phyloP scores from a whole-genome alignment of 352 stramenopile genomes.

The Pythium aphanidermatum region DNA sequence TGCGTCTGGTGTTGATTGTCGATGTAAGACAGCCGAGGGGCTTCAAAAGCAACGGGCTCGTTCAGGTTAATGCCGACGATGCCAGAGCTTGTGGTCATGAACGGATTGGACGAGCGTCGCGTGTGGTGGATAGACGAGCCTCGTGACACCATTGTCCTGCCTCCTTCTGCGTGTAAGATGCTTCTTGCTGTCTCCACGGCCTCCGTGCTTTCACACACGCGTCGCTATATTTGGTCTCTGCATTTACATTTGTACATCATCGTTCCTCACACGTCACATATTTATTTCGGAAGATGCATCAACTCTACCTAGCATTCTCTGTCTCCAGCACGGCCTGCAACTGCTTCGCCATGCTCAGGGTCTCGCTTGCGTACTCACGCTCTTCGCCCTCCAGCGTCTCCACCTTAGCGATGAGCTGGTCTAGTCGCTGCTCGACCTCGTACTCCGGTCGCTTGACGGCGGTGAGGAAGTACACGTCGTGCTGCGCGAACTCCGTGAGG shows the following conservation, averaged over 20 bases:
- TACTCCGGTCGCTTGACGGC: conserved; percentile 48
- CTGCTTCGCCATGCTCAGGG: conserved; percentile 43
- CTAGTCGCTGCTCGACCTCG: conserved; percentile 35
- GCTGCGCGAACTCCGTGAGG: conserved; percentile 58
- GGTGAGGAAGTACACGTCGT: conserved; percentile 51
- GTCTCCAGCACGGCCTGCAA: conserved; percentile 25
- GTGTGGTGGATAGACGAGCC: conserved; percentile 69
- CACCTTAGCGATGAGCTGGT: conserved; percentile 53
- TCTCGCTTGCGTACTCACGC: conserved; percentile 65
- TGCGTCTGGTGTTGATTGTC: conserved; percentile 29
- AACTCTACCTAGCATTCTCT: too few species aligned
- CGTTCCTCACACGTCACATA: neutral
- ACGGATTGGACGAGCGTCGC: conserved; percentile 64
- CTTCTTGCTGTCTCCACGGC: too few species aligned
- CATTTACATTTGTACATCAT: neutral
- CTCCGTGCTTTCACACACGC: neutral
- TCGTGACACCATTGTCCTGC: conserved; percentile 50
- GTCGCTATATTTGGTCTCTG: neutral
- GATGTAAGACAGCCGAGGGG: conserved; percentile 29
- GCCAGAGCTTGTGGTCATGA: conserved; percentile 83
- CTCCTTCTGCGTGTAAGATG: neutral
- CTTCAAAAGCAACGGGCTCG: conserved; percentile 60
- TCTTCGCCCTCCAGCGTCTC: conserved; percentile 59
- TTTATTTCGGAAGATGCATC: too few species aligned
- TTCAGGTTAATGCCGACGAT: conserved; percentile 75